A percentile compares a stretch with the other conserved stretches of the same genome.
Evolutionary conservation across 768 basidiomycete species (phyloP).

Genomic region (Saitozyma sp.): DNA sequence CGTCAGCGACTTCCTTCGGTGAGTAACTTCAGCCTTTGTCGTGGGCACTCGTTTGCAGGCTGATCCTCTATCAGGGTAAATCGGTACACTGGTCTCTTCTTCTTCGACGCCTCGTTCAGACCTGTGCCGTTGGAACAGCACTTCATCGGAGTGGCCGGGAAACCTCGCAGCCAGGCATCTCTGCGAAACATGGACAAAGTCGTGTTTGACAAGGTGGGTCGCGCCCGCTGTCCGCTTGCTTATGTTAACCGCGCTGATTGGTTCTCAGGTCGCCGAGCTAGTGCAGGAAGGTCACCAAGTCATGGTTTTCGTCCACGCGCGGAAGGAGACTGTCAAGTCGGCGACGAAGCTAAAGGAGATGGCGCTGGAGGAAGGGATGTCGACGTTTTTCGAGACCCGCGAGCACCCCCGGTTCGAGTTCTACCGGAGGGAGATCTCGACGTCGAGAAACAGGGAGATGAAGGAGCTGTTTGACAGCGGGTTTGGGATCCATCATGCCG

Average conservation of each 20-base stretch:
- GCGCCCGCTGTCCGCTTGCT: background rate
- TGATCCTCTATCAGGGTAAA: slow-evolving; percentile 65
- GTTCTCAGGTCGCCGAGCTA: slow-evolving; percentile 66
- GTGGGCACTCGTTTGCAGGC: too few relatives aligned
- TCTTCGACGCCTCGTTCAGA: slow-evolving; percentile 95
- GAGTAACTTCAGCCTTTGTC: slow-evolving; percentile 14
- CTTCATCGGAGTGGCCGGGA: slow-evolving; percentile 90
- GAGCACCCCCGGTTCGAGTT: slow-evolving; percentile 75
- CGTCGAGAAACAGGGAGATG: slow-evolving; percentile 93
- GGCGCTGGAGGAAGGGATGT: slow-evolving; percentile 66
- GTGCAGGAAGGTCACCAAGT: slow-evolving; percentile 93
- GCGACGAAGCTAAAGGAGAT: slow-evolving; percentile 78
- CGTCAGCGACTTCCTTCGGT: slow-evolving; percentile 93
- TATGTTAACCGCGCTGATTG: background rate
- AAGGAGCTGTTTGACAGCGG: slow-evolving; percentile 86
- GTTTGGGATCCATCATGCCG: slow-evolving; percentile 97
- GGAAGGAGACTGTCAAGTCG: slow-evolving; percentile 95
- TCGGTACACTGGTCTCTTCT: slow-evolving; percentile 82
- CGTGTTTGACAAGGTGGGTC: slow-evolving; percentile 70
- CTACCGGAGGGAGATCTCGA: slow-evolving; percentile 74
- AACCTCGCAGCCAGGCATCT: slow-evolving; percentile 69
- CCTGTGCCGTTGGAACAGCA: slow-evolving; percentile 97
- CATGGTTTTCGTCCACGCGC: slow-evolving; percentile 98
- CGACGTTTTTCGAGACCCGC: slow-evolving; percentile 76
- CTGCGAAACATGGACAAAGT: slow-evolving; percentile 83